phyloP scores from a whole-genome alignment of 495 filamentous ascomycete genomes.

The Hyaloscypha finlandica region DNA sequence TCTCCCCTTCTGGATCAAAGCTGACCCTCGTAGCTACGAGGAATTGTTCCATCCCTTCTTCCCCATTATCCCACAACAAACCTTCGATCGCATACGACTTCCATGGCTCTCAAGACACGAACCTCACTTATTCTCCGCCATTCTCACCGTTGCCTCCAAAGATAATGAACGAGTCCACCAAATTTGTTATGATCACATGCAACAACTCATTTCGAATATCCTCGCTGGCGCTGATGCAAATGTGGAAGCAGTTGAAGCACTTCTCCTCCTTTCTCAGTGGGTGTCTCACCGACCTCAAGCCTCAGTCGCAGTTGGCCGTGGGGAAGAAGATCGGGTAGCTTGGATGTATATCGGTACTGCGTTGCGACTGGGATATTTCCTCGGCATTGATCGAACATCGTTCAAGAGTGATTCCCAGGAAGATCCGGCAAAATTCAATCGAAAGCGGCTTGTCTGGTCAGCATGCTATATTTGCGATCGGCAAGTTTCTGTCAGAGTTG shows the following conservation, averaged over 20 bases:
- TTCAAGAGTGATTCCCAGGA: constrained; percentile 53
- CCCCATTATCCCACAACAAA: constrained; percentile 56
- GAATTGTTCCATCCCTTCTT: constrained; percentile 64
- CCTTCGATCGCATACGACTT: constrained; percentile 49
- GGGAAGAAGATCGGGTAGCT: constrained; percentile 65
- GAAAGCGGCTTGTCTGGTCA: constrained; percentile 62
- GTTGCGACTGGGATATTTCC: constrained; percentile 63
- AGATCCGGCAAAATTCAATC: constrained; percentile 46
- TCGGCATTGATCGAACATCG: constrained; percentile 58
- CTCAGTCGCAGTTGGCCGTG: constrained; percentile 57
- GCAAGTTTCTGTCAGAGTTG: constrained; percentile 63
- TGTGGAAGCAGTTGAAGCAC: constrained; percentile 64
- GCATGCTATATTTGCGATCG: constrained; percentile 63
- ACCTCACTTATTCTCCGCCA: constrained; percentile 61
- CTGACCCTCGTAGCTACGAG: constrained; percentile 24
- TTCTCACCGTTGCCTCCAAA: constrained; percentile 63
- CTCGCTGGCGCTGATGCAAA: constrained; percentile 60
- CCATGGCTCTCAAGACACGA: constrained; percentile 54
- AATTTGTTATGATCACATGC: constrained; percentile 64
- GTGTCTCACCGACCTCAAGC: constrained; percentile 59
- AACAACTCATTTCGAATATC: constrained; percentile 59
- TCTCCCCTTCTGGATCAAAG: background rate
- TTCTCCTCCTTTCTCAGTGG: constrained; percentile 65
- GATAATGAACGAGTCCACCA: constrained; percentile 60
- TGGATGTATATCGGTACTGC: constrained; percentile 72